phyloP scores from a whole-genome alignment of 2,329 filamentous ascomycete genomes.

The Scedosporium minutisporum region DNA sequence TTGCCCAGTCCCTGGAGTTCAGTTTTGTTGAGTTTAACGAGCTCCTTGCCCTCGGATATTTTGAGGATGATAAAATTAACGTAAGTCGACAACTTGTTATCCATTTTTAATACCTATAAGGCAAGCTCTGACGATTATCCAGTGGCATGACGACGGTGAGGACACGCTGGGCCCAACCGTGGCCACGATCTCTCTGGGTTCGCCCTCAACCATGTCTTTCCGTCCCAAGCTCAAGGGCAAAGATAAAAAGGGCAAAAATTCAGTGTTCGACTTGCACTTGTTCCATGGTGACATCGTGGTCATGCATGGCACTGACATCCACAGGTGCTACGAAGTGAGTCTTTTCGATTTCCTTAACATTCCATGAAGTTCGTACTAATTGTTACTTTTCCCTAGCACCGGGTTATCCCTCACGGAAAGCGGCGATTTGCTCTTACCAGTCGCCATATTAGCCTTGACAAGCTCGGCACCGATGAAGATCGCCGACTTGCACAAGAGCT shows the following conservation, averaged over 20 bases:
- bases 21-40: conserved; percentile 48
- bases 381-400: conserved; percentile 26
- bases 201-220: conserved; percentile 47
- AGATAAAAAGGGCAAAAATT: conserved; percentile 8
- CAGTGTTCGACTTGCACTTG: conserved; percentile 31
- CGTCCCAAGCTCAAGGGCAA: conserved; percentile 37
- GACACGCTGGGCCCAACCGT: conserved; percentile 51
- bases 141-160: conserved; percentile 61
- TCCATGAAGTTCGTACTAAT: not conserved
- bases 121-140: not conserved
- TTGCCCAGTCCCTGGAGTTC: conserved; percentile 2
- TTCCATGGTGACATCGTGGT: conserved; percentile 55
- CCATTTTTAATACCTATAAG: not conserved
- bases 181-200: conserved; percentile 51
- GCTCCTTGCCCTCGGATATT: conserved; percentile 52
- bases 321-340: conserved; percentile 45
- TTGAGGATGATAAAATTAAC: conserved; percentile 47
- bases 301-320: conserved; percentile 52
- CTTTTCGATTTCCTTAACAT: not conserved
- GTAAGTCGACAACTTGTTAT: conserved; percentile 22
- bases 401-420: conserved; percentile 38
- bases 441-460: conserved; percentile 37
- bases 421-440: conserved; percentile 49
- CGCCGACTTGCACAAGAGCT: conserved; percentile 17
- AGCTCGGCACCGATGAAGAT: conserved; percentile 22